Conservation (phyloP, 2,329 filamentous ascomycete species). For the Exutisphaerella laricina region DNA sequence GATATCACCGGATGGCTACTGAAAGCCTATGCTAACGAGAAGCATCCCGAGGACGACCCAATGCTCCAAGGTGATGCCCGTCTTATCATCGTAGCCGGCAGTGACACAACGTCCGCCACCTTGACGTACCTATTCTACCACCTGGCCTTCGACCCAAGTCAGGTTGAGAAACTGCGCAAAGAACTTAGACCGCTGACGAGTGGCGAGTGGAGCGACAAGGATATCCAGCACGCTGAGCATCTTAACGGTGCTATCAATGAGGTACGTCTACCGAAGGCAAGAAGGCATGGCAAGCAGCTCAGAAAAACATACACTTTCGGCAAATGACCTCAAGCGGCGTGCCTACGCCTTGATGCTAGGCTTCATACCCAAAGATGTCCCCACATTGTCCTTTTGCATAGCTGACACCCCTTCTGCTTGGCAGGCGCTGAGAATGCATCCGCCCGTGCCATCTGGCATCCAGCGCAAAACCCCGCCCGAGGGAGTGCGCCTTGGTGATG, state of each 20-base stretch:
- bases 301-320: too few species aligned
- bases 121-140: conserved; percentile 41
- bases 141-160: conserved; percentile 29
- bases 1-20: conserved; percentile 31
- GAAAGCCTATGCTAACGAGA: conserved; percentile 24
- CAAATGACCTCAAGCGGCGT: too few species aligned
- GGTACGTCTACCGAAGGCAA: too few species aligned
- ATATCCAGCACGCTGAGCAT: conserved; percentile 25
- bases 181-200: conserved; percentile 28
- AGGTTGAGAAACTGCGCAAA: conserved; percentile 30
- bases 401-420: too few species aligned
- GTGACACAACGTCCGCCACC: conserved; percentile 40
- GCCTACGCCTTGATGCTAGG: too few species aligned
- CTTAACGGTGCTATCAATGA: conserved; percentile 41
- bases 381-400: too few species aligned
- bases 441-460: conserved; percentile 35
- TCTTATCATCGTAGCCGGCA: conserved; percentile 36
- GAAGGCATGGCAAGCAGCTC: too few species aligned
- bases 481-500: conserved; percentile 34
- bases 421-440: conserved; percentile 39
- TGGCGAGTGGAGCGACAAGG: conserved; percentile 21
- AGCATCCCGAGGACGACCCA: conserved; percentile 24
- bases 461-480: conserved; percentile 34
- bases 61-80: conserved; percentile 25
- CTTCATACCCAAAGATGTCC: too few species aligned